Conservation (phyloP, 495 filamentous ascomycete species). For the Penicillium angulare region DNA sequence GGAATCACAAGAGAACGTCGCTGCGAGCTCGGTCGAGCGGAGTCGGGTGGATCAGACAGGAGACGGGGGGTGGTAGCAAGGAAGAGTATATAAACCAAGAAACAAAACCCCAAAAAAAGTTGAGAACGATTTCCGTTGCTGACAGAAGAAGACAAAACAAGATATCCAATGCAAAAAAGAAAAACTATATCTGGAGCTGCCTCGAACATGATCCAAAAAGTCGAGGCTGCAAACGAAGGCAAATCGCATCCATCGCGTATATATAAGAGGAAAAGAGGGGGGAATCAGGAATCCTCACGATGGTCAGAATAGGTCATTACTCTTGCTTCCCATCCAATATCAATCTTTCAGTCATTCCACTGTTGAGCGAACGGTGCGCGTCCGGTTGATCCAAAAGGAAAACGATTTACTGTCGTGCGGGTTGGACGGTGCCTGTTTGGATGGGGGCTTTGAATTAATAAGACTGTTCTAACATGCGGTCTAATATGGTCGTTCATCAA, state of each 20-base stretch:
- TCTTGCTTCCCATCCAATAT: not conserved
- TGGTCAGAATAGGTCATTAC: slow-evolving; percentile 8
- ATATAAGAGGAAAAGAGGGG: too few relatives aligned
- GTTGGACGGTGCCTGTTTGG: slow-evolving; percentile 40
- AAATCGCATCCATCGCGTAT: slow-evolving; percentile 9
- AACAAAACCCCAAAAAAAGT: not conserved
- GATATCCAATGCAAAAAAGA: not conserved
- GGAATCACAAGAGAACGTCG: slow-evolving; percentile 18
- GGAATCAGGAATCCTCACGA: slow-evolving; percentile 2
- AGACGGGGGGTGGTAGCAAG: not conserved
- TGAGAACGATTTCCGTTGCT: not conserved
- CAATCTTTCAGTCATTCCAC: slow-evolving; percentile 8
- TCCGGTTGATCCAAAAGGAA: slow-evolving; percentile 13
- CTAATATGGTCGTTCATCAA: not conserved
- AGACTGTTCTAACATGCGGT: too few relatives aligned
- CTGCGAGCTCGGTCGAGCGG: slow-evolving; percentile 15
- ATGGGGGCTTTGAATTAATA: not conserved
- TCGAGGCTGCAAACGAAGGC: slow-evolving; percentile 7
- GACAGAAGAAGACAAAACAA: not conserved
- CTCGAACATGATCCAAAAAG: slow-evolving; percentile 1
- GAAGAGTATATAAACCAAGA: not conserved
- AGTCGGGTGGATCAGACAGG: slow-evolving; percentile 6
- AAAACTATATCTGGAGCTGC: slow-evolving; percentile 8
- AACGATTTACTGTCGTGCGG: slow-evolving; percentile 41
- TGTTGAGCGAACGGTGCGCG: slow-evolving; percentile 6